Evolutionary conservation across 352 stramenopile species (phyloP).

Genomic region (Phytopythium kandeliae): DNA sequence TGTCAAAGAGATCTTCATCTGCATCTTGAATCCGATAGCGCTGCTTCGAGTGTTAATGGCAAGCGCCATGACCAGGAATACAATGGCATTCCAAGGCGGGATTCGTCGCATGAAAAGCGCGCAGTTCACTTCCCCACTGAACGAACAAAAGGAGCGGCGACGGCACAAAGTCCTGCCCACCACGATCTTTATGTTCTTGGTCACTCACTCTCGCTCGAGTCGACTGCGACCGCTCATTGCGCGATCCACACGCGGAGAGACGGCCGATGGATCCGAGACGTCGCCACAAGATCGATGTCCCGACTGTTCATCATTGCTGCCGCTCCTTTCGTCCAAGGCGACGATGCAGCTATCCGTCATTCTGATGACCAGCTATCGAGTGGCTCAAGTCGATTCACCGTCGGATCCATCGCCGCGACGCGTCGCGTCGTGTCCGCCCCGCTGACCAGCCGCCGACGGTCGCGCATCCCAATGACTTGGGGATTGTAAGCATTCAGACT

Average conservation of each 20-base stretch:
- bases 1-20: no score
- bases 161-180: no score
- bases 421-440: no score
- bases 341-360: no score
- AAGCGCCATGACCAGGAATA: slow-evolving; percentile 10
- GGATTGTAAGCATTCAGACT: background rate
- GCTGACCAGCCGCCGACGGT: no score
- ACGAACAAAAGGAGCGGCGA: background rate
- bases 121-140: no score
- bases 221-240: background rate
- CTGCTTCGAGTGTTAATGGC: slow-evolving; percentile 15
- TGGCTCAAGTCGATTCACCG: background rate
- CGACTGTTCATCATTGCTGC: no score
- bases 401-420: background rate
- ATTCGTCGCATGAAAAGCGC: no score
- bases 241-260: background rate
- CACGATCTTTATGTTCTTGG: no score
- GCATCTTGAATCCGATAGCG: slow-evolving; percentile 60
- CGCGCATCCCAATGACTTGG: background rate
- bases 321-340: no score
- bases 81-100: background rate
- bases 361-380: background rate
- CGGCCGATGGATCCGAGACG: background rate
- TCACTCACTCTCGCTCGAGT: no score
- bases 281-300: no score